phyloP scores from a whole-genome alignment of 1,284 basidiomycete genomes.

The Pyrrhoderma lamaoense region DNA sequence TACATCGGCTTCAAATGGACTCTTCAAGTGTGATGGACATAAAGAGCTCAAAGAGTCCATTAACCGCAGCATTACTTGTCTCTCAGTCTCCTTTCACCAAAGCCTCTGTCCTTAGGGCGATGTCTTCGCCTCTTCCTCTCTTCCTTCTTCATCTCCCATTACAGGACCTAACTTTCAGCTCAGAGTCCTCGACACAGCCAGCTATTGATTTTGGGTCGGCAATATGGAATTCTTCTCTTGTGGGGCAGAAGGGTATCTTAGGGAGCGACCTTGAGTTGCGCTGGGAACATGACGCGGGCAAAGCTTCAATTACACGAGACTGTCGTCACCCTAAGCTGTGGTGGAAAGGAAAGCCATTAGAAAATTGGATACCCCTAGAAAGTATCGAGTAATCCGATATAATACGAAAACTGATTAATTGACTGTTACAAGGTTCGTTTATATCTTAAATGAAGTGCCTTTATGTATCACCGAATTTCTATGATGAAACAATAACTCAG shows the following conservation, averaged over 20 bases:
- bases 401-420: neutral
- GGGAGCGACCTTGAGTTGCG: conserved; percentile 52
- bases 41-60: conserved; percentile 23
- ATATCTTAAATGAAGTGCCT: neutral
- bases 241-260: conserved; percentile 44
- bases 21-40: neutral
- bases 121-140: conserved; percentile 67
- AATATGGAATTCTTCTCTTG: conserved; percentile 61
- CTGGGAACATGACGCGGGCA: conserved; percentile 48
- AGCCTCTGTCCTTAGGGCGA: conserved; percentile 56
- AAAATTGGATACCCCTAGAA: conserved; percentile 12
- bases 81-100: conserved; percentile 74
- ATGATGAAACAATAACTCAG: conserved; percentile 1
- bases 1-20: conserved; percentile 37
- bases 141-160: conserved; percentile 69
- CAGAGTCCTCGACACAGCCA: neutral
- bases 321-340: conserved; percentile 7
- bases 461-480: neutral
- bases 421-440: neutral
- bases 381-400: neutral
- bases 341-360: conserved; percentile 15
- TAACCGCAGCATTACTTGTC: conserved; percentile 62
- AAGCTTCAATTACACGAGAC: neutral
- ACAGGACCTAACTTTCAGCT: conserved; percentile 2
- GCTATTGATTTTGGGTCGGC: conserved; percentile 36